phyloP scores from a whole-genome alignment of 1,284 basidiomycete species.

The Fomitopsis palustris region DNA sequence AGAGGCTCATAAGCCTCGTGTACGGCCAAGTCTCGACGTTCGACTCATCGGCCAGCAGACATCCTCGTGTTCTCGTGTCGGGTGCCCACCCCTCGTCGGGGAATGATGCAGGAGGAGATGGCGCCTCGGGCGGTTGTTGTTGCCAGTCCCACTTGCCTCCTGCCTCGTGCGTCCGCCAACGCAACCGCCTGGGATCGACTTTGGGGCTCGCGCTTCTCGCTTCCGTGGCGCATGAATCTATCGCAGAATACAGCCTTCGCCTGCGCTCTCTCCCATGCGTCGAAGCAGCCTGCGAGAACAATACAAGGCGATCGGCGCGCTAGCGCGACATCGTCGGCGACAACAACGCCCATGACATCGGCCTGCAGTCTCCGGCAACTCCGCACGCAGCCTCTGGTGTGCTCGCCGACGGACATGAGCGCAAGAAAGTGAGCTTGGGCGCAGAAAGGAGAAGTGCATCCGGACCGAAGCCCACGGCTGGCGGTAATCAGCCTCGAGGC shows the following conservation, averaged over 20 bases:
- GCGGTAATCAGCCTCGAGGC: conserved; percentile 40
- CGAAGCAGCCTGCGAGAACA: not conserved
- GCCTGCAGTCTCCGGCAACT: not conserved
- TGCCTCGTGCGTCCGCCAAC: not conserved
- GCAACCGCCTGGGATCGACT: not conserved
- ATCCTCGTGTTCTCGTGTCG: not conserved
- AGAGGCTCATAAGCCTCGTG: not conserved
- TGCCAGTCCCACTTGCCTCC: not conserved
- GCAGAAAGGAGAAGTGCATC: not conserved
- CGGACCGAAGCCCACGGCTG: conserved; percentile 19
- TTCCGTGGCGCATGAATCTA: not conserved
- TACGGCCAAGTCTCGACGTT: not conserved
- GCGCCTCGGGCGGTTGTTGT: not conserved
- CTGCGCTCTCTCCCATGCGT: not conserved
- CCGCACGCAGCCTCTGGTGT: not conserved
- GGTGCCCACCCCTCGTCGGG: not conserved
- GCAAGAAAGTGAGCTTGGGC: not conserved
- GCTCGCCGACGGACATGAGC: conserved; percentile 1
- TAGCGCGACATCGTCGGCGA: not conserved
- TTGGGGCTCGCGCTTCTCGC: not conserved
- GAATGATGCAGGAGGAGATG: not conserved
- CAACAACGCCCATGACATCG: not conserved
- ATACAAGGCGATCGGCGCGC: not conserved
- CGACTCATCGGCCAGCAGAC: not conserved
- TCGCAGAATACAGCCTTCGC: not conserved